Conservation (phyloP, 805 yeast genomes). For the Alloascoidea hylecoeti region DNA sequence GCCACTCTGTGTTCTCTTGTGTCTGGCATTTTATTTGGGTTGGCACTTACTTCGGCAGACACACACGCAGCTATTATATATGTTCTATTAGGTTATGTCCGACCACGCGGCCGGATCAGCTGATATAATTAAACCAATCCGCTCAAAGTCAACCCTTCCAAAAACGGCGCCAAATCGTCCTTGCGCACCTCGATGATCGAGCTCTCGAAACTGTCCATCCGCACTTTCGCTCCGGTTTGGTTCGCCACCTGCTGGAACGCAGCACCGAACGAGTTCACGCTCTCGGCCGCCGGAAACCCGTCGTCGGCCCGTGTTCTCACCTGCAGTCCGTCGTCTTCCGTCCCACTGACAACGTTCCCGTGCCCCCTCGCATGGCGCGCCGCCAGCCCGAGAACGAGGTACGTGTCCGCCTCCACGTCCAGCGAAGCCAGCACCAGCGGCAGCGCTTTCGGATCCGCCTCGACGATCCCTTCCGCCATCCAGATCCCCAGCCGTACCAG, state of each 20-base stretch:
- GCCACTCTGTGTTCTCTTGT: slow-evolving; percentile 18
- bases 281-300: slow-evolving; percentile 20
- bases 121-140: slow-evolving; percentile 29
- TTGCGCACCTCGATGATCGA: slow-evolving; percentile 81
- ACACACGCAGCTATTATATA: too few species aligned
- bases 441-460: slow-evolving; percentile 45
- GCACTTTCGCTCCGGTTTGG: slow-evolving; percentile 73
- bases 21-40: too few species aligned
- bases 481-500: slow-evolving; percentile 76
- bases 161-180: slow-evolving; percentile 78
- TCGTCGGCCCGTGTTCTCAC: slow-evolving; percentile 19
- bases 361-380: slow-evolving; percentile 23
- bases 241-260: slow-evolving; percentile 85
- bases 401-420: slow-evolving; percentile 60
- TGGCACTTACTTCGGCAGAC: too few species aligned
- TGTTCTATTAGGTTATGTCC: too few species aligned
- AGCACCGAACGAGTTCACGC: slow-evolving; percentile 70
- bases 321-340: slow-evolving; percentile 1
- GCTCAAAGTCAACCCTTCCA: slow-evolving; percentile 71
- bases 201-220: slow-evolving; percentile 91
- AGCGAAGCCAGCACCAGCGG: slow-evolving; percentile 83
- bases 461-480: slow-evolving; percentile 84
- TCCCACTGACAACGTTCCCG: slow-evolving; percentile 7
- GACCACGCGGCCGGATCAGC: too few species aligned
- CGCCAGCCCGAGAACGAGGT: slow-evolving; percentile 67